A percentile compares a stretch with the other conserved stretches of the same genome.
These are phyloP conservation scores for Heritiera littoralis DNA, from an alignment of 345 rosid genomes.

Conservation along the genomic window DNA sequence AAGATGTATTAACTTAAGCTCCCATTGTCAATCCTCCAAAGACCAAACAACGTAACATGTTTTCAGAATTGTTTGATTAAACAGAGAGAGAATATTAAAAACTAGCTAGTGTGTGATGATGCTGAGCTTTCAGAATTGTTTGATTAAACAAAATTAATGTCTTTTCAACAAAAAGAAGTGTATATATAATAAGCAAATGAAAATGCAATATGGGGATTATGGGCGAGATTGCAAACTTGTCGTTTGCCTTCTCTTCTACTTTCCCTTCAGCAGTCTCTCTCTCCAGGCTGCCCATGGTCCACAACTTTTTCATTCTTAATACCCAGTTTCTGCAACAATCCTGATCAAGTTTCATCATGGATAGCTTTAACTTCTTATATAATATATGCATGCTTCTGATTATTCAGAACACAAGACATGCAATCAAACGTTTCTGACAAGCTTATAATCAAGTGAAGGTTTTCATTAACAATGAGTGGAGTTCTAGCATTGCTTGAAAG, in stretches of 20 bases:
- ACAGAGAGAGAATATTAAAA: background rate
- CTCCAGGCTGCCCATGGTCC: background rate
- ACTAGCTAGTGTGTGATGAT: background rate
- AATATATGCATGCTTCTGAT: too few species aligned
- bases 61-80: background rate
- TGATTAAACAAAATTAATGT: conserved; percentile 7
- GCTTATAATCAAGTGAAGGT: background rate
- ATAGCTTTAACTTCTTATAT: background rate
- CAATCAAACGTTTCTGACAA: background rate
- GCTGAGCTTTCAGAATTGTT: background rate
- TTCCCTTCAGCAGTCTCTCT: background rate
- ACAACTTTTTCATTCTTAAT: background rate
- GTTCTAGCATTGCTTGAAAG: background rate
- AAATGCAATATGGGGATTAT: conserved; percentile 10
- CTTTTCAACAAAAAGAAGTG: conserved; percentile 11
- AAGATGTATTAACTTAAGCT: background rate
- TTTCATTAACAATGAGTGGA: background rate
- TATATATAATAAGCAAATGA: background rate
- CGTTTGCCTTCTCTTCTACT: conserved; percentile 15
- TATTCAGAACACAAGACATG: too few species aligned
- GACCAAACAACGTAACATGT: background rate
- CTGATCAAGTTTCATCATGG: background rate
- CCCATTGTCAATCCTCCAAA: background rate
- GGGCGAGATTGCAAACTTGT: conserved; percentile 29
- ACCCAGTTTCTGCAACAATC: background rate